Percentiles rank a stretch among this genome's conserved stretches.
Evolutionary conservation across 2,329 filamentous ascomycete genomes (phyloP).

Genomic region (Microsporum ferrugineum): DNA sequence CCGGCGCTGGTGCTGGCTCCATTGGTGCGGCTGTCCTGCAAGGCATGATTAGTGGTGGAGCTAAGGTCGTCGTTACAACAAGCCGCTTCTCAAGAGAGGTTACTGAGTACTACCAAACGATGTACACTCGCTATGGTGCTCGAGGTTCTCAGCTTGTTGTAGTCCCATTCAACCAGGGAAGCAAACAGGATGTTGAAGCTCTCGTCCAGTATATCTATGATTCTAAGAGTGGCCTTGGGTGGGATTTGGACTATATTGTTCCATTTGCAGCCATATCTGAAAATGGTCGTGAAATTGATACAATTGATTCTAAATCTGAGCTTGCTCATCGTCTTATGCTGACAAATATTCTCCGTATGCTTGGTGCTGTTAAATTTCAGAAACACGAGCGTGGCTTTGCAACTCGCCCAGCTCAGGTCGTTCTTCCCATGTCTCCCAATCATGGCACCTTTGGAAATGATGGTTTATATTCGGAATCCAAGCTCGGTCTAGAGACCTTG

Average conservation of each 20-base stretch:
- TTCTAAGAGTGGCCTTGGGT: conserved; percentile 86
- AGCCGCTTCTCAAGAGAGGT: conserved; percentile 94
- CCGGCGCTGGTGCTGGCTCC: conserved; percentile 90
- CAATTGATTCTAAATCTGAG: conserved; percentile 93
- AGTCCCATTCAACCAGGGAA: conserved; percentile 97
- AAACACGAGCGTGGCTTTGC: conserved; percentile 82
- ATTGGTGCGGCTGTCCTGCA: conserved; percentile 96
- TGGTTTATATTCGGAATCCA: conserved; percentile 95
- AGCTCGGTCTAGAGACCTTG: conserved; percentile 88
- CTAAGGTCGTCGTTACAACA: conserved; percentile 92
- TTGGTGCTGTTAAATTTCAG: conserved; percentile 81
- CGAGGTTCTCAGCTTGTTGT: conserved; percentile 94
- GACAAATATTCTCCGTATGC: conserved; percentile 84
- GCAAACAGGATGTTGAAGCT: conserved; percentile 93
- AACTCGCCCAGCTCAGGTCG: conserved; percentile 91
- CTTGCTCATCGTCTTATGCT: conserved; percentile 98
- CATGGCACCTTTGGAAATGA: conserved; percentile 98
- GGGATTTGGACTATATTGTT: conserved; percentile 93
- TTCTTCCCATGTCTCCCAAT: conserved; percentile 90
- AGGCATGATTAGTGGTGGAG: conserved; percentile 89
- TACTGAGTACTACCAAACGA: conserved; percentile 97
- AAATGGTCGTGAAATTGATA: conserved; percentile 94
- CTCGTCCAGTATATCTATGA: conserved; percentile 95
- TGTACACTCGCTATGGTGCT: conserved; percentile 90
- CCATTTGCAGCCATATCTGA: conserved; percentile 97